These are phyloP conservation scores for Botrytis pseudocinerea DNA, from an alignment of 2,329 filamentous ascomycete species.

Conservation along the genomic window DNA sequence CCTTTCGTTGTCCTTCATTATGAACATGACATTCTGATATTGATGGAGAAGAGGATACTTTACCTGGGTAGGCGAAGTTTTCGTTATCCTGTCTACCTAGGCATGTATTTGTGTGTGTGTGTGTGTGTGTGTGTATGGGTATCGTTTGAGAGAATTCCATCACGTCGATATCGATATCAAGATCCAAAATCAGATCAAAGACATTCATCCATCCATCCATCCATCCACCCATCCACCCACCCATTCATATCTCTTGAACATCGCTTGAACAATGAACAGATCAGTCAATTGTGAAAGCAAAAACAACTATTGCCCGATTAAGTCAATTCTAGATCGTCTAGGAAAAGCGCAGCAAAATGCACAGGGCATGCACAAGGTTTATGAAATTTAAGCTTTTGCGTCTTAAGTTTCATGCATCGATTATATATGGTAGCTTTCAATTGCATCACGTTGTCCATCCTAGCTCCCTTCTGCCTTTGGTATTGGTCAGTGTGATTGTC, in stretches of 20 bases:
- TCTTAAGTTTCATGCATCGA: constrained; percentile 20
- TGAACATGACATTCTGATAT: constrained; percentile 15
- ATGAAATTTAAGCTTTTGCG: constrained; percentile 14
- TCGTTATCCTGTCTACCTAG: neutral
- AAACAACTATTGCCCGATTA: neutral
- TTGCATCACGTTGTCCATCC: constrained; percentile 10
- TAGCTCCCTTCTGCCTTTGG: neutral
- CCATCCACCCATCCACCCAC: neutral
- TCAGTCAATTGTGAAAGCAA: neutral
- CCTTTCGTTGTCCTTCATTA: neutral
- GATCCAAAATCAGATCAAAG: neutral
- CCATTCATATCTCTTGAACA: neutral
- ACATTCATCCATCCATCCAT: neutral
- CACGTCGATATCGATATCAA: neutral
- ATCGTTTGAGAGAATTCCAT: neutral
- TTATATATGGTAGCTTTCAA: neutral
- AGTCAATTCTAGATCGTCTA: neutral
- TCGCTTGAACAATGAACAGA: neutral
- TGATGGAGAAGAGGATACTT: neutral
- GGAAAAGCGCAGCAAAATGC: neutral
- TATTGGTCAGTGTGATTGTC: constrained; percentile 5
- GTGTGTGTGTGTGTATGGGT: neutral
- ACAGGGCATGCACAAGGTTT: constrained; percentile 10
- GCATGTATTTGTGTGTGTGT: too few relatives aligned
- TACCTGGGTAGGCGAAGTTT: neutral